A percentile compares a stretch with the other conserved stretches of the same genome.
Conservation (phyloP, 2,329 filamentous ascomycete species). For the Apiospora rasikravindrae region DNA sequence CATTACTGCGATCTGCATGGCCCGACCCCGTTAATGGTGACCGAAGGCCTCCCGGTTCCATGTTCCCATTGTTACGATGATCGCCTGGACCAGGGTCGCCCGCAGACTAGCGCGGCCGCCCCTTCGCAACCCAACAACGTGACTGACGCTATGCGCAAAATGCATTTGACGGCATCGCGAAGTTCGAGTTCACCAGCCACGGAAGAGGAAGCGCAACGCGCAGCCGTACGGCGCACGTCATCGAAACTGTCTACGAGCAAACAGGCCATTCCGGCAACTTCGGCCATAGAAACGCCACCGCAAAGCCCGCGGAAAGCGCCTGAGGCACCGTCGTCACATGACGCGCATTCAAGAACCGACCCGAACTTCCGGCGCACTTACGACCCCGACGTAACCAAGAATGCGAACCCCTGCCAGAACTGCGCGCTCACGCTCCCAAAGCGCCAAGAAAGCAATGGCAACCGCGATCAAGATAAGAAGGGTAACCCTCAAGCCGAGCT, state of each 20-base stretch:
- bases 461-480: constrained; percentile 27
- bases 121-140: constrained; percentile 44
- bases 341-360: constrained; percentile 50
- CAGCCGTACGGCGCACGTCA: constrained; percentile 47
- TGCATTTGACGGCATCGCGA: constrained; percentile 49
- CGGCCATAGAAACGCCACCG: constrained; percentile 62
- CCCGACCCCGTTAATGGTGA: constrained; percentile 72
- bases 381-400: constrained; percentile 68
- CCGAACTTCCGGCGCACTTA: constrained; percentile 68
- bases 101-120: constrained; percentile 46
- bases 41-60: constrained; percentile 66
- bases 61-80: constrained; percentile 65
- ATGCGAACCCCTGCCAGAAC: constrained; percentile 69
- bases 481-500: constrained; percentile 40
- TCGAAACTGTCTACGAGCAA: constrained; percentile 34
- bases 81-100: constrained; percentile 41
- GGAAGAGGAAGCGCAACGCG: constrained; percentile 52
- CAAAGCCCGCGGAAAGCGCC: constrained; percentile 56
- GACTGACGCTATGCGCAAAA: constrained; percentile 53
- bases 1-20: constrained; percentile 75
- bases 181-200: constrained; percentile 50
- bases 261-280: constrained; percentile 39
- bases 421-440: constrained; percentile 70
- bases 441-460: constrained; percentile 41
- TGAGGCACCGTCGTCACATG: constrained; percentile 31